A percentile compares a stretch with the other conserved stretches of the same genome.
These are phyloP conservation scores for Fusarium sp. DNA, from an alignment of 2,329 filamentous ascomycete species.

Conservation along the genomic window DNA sequence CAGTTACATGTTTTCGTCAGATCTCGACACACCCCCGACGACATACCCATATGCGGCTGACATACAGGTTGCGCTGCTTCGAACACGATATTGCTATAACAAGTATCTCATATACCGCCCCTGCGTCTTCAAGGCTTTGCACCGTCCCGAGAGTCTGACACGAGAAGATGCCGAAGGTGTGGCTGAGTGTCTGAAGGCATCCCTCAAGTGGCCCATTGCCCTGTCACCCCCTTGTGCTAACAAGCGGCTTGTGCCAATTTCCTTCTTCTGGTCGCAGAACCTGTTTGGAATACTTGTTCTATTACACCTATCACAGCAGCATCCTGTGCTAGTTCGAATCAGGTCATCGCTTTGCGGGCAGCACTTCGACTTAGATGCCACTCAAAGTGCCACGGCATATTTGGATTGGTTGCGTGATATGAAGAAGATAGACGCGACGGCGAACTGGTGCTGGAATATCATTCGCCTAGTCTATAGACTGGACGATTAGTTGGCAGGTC, in stretches of 20 bases:
- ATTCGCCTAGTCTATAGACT: slow-evolving; percentile 57
- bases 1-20: slow-evolving; percentile 38
- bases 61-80: slow-evolving; percentile 64
- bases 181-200: slow-evolving; percentile 65
- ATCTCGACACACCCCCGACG: slow-evolving; percentile 36
- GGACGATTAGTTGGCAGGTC: slow-evolving; percentile 35
- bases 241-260: slow-evolving; percentile 66
- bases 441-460: slow-evolving; percentile 65
- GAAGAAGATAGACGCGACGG: slow-evolving; percentile 61
- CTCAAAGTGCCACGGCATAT: slow-evolving; percentile 60
- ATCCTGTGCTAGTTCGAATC: slow-evolving; percentile 60
- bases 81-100: slow-evolving; percentile 67
- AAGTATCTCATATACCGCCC: slow-evolving; percentile 67
- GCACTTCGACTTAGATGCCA: slow-evolving; percentile 60
- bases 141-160: slow-evolving; percentile 63
- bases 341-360: slow-evolving; percentile 58
- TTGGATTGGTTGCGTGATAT: slow-evolving; percentile 69
- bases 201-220: slow-evolving; percentile 67
- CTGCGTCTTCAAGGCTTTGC: slow-evolving; percentile 67
- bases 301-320: slow-evolving; percentile 62
- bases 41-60: slow-evolving; percentile 63
- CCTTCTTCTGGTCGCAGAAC: slow-evolving; percentile 71
- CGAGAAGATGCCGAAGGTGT: slow-evolving; percentile 63
- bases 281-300: slow-evolving; percentile 67
- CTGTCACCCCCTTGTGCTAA: slow-evolving; percentile 65